Percentiles rank a stretch among this genome's conserved stretches.
Evolutionary conservation across 495 filamentous ascomycete species (phyloP).

Genomic region (Jackrogersella multiformis): DNA sequence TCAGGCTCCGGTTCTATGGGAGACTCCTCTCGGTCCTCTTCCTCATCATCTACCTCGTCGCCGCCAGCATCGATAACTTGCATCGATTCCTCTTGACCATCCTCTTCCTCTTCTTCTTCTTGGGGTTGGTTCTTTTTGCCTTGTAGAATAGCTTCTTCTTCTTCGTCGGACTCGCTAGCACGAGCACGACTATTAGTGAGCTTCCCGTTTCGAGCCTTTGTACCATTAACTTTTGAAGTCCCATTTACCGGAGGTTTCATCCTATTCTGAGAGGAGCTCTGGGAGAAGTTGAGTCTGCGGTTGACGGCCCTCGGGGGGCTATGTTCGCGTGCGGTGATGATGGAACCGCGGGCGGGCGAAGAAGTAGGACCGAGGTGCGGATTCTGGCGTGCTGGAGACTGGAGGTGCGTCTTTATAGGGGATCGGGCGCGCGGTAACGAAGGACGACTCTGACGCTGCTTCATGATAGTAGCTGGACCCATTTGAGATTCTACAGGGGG

Average conservation of each 20-base stretch:
- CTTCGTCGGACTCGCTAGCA: slow-evolving; percentile 25
- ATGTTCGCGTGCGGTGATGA: slow-evolving; percentile 39
- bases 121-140: slow-evolving; percentile 19
- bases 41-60: slow-evolving; percentile 36
- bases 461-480: slow-evolving; percentile 44
- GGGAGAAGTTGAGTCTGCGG: slow-evolving; percentile 56
- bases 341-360: slow-evolving; percentile 50
- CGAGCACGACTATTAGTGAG: slow-evolving; percentile 25
- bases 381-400: slow-evolving; percentile 64
- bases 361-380: slow-evolving; percentile 54
- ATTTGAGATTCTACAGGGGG: slow-evolving; percentile 42
- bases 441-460: slow-evolving; percentile 38
- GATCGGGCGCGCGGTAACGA: slow-evolving; percentile 60
- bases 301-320: slow-evolving; percentile 41
- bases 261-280: slow-evolving; percentile 19
- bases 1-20: slow-evolving; percentile 35
- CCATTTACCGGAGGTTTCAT: slow-evolving; percentile 30
- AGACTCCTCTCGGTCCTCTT: slow-evolving; percentile 21
- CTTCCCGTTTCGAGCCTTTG: slow-evolving; percentile 25
- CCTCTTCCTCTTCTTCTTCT: slow-evolving; percentile 34
- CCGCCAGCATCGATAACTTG: slow-evolving; percentile 47
- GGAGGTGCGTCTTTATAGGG: slow-evolving; percentile 65
- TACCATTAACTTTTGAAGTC: slow-evolving; percentile 39
- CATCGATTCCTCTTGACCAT: slow-evolving; percentile 49
- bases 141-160: slow-evolving; percentile 30